Base-by-base conservation (phyloP, 441 rosid genomes). In the Erysimum cheiri region DNA sequence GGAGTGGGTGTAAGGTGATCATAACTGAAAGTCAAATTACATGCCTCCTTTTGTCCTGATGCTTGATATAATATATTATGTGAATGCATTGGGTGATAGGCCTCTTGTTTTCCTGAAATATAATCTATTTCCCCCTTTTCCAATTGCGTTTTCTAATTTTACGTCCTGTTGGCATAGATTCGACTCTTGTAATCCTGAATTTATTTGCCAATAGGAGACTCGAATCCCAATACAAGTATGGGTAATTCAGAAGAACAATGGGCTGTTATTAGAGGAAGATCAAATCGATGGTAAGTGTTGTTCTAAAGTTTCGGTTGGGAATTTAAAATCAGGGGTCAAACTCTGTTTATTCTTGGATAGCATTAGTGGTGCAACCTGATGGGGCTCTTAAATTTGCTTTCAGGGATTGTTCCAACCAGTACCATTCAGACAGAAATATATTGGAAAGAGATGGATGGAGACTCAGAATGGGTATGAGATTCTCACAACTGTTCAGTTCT, bases 381-480 rank as follows among this genome's bases (percentile, higher is more conserved):
- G 40, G 49, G 44, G 47, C 17, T 59, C 36, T 64, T 59, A 12
- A 54, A 31, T 52, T 64, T 78, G 64, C 68, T 73, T 71, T 75
- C 83, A 90, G 99, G 91, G 43, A 90, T 88, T 70, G 94, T 92
- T 77, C 99, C 98, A 64, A 68, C 78, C 50, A 67, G 81, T 70
- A 81, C 94, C 64, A 72, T 87, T 76, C 94, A 83, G 66, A 72
- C 84, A 75, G 97, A 92, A 78, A 61, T 89, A 71, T 84, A 83
- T 65, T 90, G 99, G 96, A 94, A 87, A 87, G 94, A 80, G 82
- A 83, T 83, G 87, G 98, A 87, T 84, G 98, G 97, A 73, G 99
- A 92, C 62, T 88, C 98, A 49, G 99, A 92, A 78, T 94, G 98
- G 99, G 99, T 94, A 84, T 72, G 84, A n/a, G 70, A 62, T 80